Evolutionary conservation across 306 rosid species (phyloP), one percentile per base, ranked within the genome.

Genomic region (Trifolium pratense): DNA sequence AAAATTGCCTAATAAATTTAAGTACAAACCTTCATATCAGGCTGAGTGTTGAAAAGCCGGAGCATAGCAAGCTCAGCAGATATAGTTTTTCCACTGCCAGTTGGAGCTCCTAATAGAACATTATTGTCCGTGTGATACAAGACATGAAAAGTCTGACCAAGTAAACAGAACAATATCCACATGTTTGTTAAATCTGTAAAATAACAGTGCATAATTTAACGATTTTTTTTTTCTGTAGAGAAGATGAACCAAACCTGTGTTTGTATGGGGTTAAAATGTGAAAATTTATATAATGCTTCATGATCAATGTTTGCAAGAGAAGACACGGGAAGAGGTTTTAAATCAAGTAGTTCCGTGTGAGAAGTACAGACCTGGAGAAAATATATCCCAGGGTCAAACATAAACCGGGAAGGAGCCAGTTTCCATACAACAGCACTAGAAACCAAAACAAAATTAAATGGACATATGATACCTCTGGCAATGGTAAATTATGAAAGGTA

Each of bases 31-130:
- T 93, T 93, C 98, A 93, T 91, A 84, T 91, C 97, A 79, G 98
- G 91, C 79, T 89, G 97, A 13, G 96, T 86, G 68, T 84, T 89
- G 83, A 93, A 93, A 69, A 93, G 97, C 53, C 57, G 98, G 81
- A 91, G 91, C 89, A 91, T 93, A 61, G 98, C 98, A 78, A 93
- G 98, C 87, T 93, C 98, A 25, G 98, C 98, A 75, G 98, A 93
- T 82, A 93, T 91, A 66, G 98, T 93, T 82, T 93, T 93, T 69
- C 98, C 98, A 89, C 98, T 93, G 56, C 98, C 98, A 75, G 98
- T 91, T 51, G 98, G 98, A 84, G 97, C 98, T 79, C 98, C 98
- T 59, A 93, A 81, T 21, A 93, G 92, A 79, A 93, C 89, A 86
- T 91, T 91, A 80, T 87, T 84, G 85, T 91, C 97, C 3, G 94